Conservation (phyloP, 495 filamentous ascomycete species). For the Glutinoglossum americanum region DNA sequence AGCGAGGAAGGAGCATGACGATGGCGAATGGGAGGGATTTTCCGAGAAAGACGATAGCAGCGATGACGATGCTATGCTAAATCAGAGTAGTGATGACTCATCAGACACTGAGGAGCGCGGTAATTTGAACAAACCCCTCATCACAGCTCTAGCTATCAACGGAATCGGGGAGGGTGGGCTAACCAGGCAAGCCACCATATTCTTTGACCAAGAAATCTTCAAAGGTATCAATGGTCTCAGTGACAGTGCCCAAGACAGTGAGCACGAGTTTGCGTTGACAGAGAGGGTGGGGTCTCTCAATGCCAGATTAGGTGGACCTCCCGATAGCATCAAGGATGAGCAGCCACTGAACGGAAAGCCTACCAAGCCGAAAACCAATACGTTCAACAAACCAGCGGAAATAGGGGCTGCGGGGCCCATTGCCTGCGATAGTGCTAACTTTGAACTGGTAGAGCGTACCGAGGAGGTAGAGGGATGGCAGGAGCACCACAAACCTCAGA, state of each 20-base stretch:
- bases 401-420: conserved; percentile 12
- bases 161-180: conserved; percentile 29
- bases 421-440: conserved; percentile 17
- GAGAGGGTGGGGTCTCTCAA: conserved; percentile 10
- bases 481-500: conserved; percentile 38
- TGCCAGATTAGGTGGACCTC: background rate
- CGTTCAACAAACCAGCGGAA: conserved; percentile 17
- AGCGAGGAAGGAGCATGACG: conserved; percentile 56
- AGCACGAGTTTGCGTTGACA: conserved; percentile 26
- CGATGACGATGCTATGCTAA: conserved; percentile 17
- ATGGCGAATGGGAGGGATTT: conserved; percentile 82
- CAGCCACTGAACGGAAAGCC: background rate
- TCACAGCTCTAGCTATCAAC: conserved; percentile 29
- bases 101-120: conserved; percentile 28
- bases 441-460: conserved; percentile 23
- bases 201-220: conserved; percentile 94
- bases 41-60: conserved; percentile 34
- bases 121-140: conserved; percentile 16
- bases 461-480: conserved; percentile 35
- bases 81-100: conserved; percentile 28
- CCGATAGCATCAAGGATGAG: conserved; percentile 7
- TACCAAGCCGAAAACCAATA: conserved; percentile 3
- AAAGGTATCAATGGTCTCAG: conserved; percentile 45
- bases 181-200: conserved; percentile 62
- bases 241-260: conserved; percentile 22